Evolutionary conservation across 1,139 yeast species (phyloP), one percentile per base, ranked within the genome.

Genomic region (Lizanozyma gosingica): DNA sequence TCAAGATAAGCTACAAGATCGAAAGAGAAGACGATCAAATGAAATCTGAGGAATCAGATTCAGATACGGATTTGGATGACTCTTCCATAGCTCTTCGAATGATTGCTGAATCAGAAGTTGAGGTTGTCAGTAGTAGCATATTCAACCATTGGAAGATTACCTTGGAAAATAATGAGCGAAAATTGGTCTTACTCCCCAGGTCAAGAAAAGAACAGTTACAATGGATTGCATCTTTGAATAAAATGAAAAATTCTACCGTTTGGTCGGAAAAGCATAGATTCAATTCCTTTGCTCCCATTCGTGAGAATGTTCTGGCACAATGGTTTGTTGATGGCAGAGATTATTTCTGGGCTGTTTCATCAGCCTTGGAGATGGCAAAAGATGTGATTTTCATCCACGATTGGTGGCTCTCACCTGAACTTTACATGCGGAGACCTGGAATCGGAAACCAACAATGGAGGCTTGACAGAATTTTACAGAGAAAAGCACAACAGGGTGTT

Each of bases 281-380:
- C 60, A 80, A 71, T 8, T 86, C 96, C 38, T 94, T 86, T 72
- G 96, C 98, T 0, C 99, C 99, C 0, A 78, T 90, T 1, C 69
- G 99, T 47, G 63, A 78, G 29, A 78, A 86, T 50, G 86, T 87
- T 44, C 86, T 78, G 62, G 96, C 97, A 3, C 95, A 92, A 57
- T 92, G 95, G 94, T 82, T 92, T 64, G 97, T 94, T 4, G 99
- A 94, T 62, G 98, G 86, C 2, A 68, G 97, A 54, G 98, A 94
- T 59, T 86, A 94, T 59, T 84, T 87, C 63, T 94, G 97, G 97
- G 94, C 97, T 1, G 80, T 90, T 3, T 85, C 95, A 35, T 79
- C 88, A 4, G 98, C 97, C 0, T 67, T 92, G 45, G 90, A 83
- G 50, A 81, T 86, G 86, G 98, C 99, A 1, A 81, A 81, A 51